Percentiles rank a stretch among this genome's conserved stretches.
Conservation (phyloP, 192 early-diverging fungal species). For the Podila minutissima region DNA sequence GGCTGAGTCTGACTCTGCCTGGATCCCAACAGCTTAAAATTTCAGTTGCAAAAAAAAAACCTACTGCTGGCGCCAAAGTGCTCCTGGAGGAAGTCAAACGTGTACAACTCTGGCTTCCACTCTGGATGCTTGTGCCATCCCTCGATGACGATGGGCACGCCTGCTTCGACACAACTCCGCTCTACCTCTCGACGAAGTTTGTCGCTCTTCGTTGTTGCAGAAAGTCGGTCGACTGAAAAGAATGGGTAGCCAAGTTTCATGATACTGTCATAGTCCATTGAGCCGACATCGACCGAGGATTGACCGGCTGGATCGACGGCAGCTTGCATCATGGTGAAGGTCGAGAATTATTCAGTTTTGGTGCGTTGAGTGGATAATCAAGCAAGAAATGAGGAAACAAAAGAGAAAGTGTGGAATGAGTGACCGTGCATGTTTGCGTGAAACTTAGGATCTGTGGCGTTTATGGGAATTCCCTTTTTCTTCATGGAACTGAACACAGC, state of each 20-base stretch:
- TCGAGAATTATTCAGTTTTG: background rate
- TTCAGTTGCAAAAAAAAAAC: background rate
- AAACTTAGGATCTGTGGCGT: background rate
- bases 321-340: slow-evolving; percentile 22
- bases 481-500: no score
- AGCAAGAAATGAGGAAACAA: background rate
- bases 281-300: slow-evolving; percentile 3
- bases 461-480: background rate
- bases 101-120: slow-evolving; percentile 16
- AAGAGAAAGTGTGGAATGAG: background rate
- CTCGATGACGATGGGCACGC: slow-evolving; percentile 29
- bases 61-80: slow-evolving; percentile 25
- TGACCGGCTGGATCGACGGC: slow-evolving; percentile 6
- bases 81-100: slow-evolving; percentile 18
- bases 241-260: slow-evolving; percentile 28
- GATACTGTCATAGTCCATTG: slow-evolving; percentile 17
- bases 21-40: background rate
- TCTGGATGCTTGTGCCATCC: slow-evolving; percentile 18
- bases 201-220: slow-evolving; percentile 3
- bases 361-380: background rate
- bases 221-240: slow-evolving; percentile 9
- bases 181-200: slow-evolving; percentile 26
- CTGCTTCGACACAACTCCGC: slow-evolving; percentile 3
- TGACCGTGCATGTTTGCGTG: background rate
- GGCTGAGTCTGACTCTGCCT: no score